A percentile compares a stretch with the other conserved stretches of the same genome.
Evolutionary conservation across 2,329 filamentous ascomycete genomes (phyloP).

Genomic region (Penicillium freii): DNA sequence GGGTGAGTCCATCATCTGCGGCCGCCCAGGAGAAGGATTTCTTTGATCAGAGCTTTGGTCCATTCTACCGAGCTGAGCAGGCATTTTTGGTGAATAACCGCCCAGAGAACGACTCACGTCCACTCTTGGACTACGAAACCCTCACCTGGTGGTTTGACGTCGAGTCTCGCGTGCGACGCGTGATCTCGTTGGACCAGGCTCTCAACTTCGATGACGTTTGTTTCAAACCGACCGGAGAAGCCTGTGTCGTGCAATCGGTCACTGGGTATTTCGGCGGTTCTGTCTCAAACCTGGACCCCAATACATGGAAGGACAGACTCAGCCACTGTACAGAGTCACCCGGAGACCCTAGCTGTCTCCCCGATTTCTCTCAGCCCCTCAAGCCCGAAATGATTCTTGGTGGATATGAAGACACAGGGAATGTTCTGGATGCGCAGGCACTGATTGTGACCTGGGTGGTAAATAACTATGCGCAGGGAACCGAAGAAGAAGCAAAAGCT

Average conservation of each 20-base stretch:
- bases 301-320: conserved; percentile 70
- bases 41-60: conserved; percentile 89
- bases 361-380: conserved; percentile 84
- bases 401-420: conserved; percentile 63
- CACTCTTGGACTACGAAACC: conserved; percentile 84
- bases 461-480: conserved; percentile 76
- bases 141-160: conserved; percentile 92
- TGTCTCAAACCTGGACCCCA: conserved; percentile 59
- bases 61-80: conserved; percentile 93
- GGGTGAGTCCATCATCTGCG: conserved; percentile 92
- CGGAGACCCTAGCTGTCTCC: conserved; percentile 70
- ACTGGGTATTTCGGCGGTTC: conserved; percentile 79
- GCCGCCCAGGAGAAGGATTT: conserved; percentile 92
- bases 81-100: conserved; percentile 91
- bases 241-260: conserved; percentile 91
- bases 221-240: conserved; percentile 86
- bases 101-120: conserved; percentile 59
- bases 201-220: conserved; percentile 79
- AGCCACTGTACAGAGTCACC: conserved; percentile 73
- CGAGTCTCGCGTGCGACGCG: conserved; percentile 70
- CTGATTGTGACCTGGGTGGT: conserved; percentile 94
- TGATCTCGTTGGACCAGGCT: conserved; percentile 68
- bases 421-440: conserved; percentile 71
- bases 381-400: conserved; percentile 83
- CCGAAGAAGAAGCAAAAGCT: conserved; percentile 66